A percentile compares a stretch with the other conserved stretches of the same genome.
Conservation (phyloP, 345 rosid species). For the Hirschfeldia incana region DNA sequence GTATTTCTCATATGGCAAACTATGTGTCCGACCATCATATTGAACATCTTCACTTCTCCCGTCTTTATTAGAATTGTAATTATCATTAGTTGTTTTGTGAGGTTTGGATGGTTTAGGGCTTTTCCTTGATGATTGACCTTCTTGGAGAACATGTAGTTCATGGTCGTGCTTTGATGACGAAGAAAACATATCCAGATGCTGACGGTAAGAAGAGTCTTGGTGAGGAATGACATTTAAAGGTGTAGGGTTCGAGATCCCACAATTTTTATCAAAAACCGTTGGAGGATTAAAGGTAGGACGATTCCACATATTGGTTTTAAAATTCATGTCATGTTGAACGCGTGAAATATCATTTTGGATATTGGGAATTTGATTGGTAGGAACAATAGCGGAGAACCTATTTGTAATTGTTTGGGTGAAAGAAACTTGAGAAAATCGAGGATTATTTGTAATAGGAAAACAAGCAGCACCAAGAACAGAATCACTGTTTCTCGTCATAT, state of each 20-base stretch:
- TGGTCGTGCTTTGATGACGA: background rate
- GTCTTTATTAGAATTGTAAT: background rate
- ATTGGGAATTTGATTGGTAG: background rate
- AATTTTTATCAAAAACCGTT: background rate
- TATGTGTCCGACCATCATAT: background rate
- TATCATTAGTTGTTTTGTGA: too few relatives aligned
- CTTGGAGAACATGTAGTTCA: background rate
- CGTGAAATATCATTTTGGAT: background rate
- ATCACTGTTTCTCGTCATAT: background rate
- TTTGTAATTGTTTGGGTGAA: background rate
- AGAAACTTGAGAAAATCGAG: background rate
- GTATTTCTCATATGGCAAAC: background rate
- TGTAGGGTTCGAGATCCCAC: background rate
- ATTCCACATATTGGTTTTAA: background rate
- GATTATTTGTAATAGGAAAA: background rate
- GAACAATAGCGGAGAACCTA: background rate
- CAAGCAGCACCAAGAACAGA: background rate
- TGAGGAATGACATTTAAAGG: background rate
- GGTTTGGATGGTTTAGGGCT: background rate
- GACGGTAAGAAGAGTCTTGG: background rate
- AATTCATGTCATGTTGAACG: background rate
- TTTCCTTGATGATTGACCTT: background rate
- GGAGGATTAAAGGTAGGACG: background rate
- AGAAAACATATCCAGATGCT: background rate
- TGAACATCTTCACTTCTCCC: background rate